These are phyloP conservation scores for Nakataea oryzae DNA, from an alignment of 2,329 filamentous ascomycete species.

Conservation along the genomic window DNA sequence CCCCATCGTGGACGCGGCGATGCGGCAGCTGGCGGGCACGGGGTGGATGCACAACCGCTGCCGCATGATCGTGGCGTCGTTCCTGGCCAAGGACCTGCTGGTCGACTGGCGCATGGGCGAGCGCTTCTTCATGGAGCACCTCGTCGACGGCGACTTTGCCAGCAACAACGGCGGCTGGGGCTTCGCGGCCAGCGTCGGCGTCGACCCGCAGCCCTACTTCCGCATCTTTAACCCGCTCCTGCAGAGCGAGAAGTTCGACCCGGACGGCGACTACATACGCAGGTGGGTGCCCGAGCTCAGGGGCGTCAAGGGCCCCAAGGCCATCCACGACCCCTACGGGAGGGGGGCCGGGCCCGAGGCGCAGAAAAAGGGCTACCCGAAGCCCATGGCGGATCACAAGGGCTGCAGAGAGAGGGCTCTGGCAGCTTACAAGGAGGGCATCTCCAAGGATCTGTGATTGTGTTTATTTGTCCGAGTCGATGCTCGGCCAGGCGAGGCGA, in stretches of 20 bases:
- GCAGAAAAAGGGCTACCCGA: constrained; percentile 61
- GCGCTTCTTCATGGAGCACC: constrained; percentile 69
- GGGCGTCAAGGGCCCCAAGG: constrained; percentile 49
- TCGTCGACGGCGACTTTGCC: constrained; percentile 72
- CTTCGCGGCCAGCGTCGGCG: constrained; percentile 28
- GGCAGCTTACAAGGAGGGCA: constrained; percentile 17
- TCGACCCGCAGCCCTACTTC: constrained; percentile 56
- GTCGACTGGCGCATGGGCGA: constrained; percentile 80
- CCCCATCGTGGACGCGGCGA: constrained; percentile 77
- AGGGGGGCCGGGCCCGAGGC: constrained; percentile 49
- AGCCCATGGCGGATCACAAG: constrained; percentile 66
- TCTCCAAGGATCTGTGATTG: constrained; percentile 10
- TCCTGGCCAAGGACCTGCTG: constrained; percentile 69
- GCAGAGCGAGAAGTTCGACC: constrained; percentile 81
- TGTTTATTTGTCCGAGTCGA: too few relatives aligned
- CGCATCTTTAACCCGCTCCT: constrained; percentile 78
- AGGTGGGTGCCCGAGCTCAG: constrained; percentile 72
- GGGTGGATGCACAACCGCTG: constrained; percentile 80
- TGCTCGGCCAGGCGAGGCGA: too few relatives aligned
- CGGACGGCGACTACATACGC: constrained; percentile 67
- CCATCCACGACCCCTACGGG: constrained; percentile 72
- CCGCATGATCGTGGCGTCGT: constrained; percentile 76
- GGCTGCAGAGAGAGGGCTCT: constrained; percentile 45
- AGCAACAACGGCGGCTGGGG: constrained; percentile 61
- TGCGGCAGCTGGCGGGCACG: constrained; percentile 61